A percentile compares a stretch with the other conserved stretches of the same genome.
phyloP scores from a whole-genome alignment of 2,329 filamentous ascomycete species.

The Amesomyces nigricolor region DNA sequence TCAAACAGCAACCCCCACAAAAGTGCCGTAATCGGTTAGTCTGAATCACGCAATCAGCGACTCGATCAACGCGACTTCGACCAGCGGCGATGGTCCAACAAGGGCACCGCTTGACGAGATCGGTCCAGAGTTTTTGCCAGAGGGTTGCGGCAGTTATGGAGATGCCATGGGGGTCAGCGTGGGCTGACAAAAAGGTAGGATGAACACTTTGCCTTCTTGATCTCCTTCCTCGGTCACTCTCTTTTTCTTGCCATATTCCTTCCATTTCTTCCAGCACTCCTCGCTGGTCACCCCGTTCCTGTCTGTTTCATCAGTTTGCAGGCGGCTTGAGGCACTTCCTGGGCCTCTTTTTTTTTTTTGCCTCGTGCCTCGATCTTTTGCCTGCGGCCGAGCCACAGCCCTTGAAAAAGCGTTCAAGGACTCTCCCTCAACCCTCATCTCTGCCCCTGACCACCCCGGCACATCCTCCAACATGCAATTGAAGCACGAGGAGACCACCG shows the following conservation, averaged over 20 bases:
- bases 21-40: slow-evolving; percentile 20
- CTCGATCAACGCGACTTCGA: slow-evolving; percentile 12
- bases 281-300: slow-evolving; percentile 23
- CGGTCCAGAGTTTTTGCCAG: slow-evolving; percentile 18
- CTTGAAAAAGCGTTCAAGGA: slow-evolving; percentile 22
- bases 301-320: slow-evolving; percentile 19
- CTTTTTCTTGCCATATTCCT: not conserved
- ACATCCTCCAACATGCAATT: slow-evolving; percentile 26
- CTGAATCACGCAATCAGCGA: slow-evolving; percentile 17
- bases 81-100: not conserved
- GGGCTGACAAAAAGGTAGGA: slow-evolving; percentile 20
- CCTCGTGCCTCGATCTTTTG: slow-evolving; percentile 22
- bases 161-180: slow-evolving; percentile 5
- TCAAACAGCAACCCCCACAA: slow-evolving; percentile 12
- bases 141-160: slow-evolving; percentile 15
- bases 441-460: slow-evolving; percentile 11
- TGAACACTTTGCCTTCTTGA: slow-evolving; percentile 1
- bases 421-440: not conserved
- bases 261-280: slow-evolving; percentile 11
- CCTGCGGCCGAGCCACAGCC: slow-evolving; percentile 14
- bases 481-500: slow-evolving; percentile 36
- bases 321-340: slow-evolving; percentile 21
- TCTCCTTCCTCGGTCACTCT: not conserved
- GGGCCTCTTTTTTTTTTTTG: slow-evolving; percentile 16
- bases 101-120: slow-evolving; percentile 1